phyloP scores from a whole-genome alignment of 345 rosid genomes.

The Melaleuca alternifolia region DNA sequence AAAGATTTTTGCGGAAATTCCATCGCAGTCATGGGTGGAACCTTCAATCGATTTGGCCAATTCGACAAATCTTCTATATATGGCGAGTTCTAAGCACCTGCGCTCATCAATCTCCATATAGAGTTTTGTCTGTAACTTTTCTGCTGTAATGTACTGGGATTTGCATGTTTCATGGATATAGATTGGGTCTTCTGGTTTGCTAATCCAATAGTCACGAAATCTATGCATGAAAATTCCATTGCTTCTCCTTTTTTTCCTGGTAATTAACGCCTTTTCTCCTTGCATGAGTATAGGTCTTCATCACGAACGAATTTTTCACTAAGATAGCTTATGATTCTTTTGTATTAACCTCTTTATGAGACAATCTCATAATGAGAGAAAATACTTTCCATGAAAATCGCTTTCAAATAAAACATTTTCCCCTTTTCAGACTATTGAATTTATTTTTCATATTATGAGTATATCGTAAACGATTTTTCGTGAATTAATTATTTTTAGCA shows the following conservation, averaged over 20 bases:
- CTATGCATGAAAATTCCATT: too few relatives aligned
- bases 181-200: too few relatives aligned
- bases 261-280: not conserved
- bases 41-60: too few relatives aligned
- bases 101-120: too few relatives aligned
- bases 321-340: not conserved
- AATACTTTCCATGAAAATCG: not conserved
- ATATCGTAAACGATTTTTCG: not conserved
- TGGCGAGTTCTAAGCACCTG: too few relatives aligned
- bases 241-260: accelerated
- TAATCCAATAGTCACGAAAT: too few relatives aligned
- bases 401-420: not conserved
- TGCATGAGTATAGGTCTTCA: not conserved
- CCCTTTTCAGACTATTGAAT: not conserved
- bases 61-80: too few relatives aligned
- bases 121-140: too few relatives aligned
- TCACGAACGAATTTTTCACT: not conserved
- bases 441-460: not conserved
- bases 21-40: too few relatives aligned
- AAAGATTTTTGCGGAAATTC: too few relatives aligned
- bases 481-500: not conserved
- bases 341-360: accelerated
- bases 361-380: not conserved
- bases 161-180: too few relatives aligned
- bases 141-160: too few relatives aligned